These are phyloP conservation scores for Annulohypoxylon bovei DNA, from an alignment of 495 filamentous ascomycete genomes.

Conservation along the genomic window DNA sequence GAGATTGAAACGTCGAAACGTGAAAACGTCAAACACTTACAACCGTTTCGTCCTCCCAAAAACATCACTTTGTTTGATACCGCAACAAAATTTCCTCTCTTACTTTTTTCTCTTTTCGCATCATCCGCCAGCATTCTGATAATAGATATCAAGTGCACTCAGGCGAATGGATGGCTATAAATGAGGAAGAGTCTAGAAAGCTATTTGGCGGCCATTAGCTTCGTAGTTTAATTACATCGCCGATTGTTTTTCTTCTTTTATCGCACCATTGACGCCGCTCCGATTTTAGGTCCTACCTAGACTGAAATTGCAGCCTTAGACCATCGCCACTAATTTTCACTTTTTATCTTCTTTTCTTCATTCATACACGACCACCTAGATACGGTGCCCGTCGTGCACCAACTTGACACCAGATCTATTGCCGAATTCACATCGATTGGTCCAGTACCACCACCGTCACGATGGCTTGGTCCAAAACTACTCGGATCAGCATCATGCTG, in stretches of 20 bases:
- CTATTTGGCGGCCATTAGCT: constrained; percentile 6
- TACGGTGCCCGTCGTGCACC: neutral
- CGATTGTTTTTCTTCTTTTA: constrained; percentile 14
- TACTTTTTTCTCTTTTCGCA: neutral
- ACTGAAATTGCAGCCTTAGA: neutral
- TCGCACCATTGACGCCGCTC: constrained; percentile 6
- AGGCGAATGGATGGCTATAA: constrained; percentile 15
- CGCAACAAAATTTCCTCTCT: neutral
- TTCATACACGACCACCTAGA: neutral
- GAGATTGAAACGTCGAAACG: neutral
- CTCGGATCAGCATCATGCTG: constrained; percentile 90
- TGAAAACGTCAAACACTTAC: constrained; percentile 6
- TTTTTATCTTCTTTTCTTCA: neutral
- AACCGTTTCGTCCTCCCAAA: constrained; percentile 2
- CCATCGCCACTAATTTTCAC: constrained; percentile 28
- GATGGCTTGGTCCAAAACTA: constrained; percentile 94
- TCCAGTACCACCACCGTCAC: constrained; percentile 12
- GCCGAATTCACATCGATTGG: constrained; percentile 2
- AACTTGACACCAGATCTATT: neutral
- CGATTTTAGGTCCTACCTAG: neutral
- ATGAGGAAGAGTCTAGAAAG: constrained; percentile 7
- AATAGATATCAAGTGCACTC: neutral
- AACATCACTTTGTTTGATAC: neutral
- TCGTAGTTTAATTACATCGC: constrained; percentile 7
- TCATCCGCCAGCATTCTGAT: neutral